A percentile compares a stretch with the other conserved stretches of the same genome.
Conservation (phyloP, 1,139 yeast genomes). For the Taphrina deformans region DNA sequence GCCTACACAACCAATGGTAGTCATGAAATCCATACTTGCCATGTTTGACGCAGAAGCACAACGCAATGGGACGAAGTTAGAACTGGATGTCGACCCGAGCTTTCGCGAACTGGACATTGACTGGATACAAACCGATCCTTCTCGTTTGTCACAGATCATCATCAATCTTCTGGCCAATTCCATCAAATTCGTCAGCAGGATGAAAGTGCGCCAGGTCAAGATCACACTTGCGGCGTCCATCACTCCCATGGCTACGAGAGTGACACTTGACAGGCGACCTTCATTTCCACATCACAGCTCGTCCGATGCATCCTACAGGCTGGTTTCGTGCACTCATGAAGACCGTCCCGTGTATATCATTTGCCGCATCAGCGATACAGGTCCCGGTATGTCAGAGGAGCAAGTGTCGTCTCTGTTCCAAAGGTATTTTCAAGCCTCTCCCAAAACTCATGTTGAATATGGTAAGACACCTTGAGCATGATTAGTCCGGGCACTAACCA, state of each 20-base stretch:
- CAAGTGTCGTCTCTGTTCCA: slow-evolving; percentile 50
- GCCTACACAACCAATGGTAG: slow-evolving; percentile 36
- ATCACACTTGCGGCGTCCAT: slow-evolving; percentile 6
- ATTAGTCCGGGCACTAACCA: slow-evolving; percentile 54
- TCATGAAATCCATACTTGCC: slow-evolving; percentile 35
- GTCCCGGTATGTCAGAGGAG: slow-evolving; percentile 59
- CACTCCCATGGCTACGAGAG: slow-evolving; percentile 1
- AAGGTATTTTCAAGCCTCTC: slow-evolving; percentile 55
- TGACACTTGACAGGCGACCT: background rate
- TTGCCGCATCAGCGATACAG: slow-evolving; percentile 58
- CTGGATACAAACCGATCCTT: slow-evolving; percentile 38
- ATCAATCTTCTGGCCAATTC: slow-evolving; percentile 90
- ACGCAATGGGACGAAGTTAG: slow-evolving; percentile 20
- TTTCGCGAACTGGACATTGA: slow-evolving; percentile 31
- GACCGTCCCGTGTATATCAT: slow-evolving; percentile 1
- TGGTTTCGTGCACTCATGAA: background rate
- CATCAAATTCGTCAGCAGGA: slow-evolving; percentile 43
- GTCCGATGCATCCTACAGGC: background rate
- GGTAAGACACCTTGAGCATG: slow-evolving; percentile 39
- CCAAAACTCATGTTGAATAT: slow-evolving; percentile 17
- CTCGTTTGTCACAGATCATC: slow-evolving; percentile 58
- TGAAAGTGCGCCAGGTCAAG: background rate
- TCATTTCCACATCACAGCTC: slow-evolving; percentile 3
- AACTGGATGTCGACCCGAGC: slow-evolving; percentile 32
- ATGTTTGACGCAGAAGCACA: slow-evolving; percentile 39